Evolutionary conservation across 2,329 filamentous ascomycete genomes (phyloP).

Genomic region (Xylariaceae sp.): DNA sequence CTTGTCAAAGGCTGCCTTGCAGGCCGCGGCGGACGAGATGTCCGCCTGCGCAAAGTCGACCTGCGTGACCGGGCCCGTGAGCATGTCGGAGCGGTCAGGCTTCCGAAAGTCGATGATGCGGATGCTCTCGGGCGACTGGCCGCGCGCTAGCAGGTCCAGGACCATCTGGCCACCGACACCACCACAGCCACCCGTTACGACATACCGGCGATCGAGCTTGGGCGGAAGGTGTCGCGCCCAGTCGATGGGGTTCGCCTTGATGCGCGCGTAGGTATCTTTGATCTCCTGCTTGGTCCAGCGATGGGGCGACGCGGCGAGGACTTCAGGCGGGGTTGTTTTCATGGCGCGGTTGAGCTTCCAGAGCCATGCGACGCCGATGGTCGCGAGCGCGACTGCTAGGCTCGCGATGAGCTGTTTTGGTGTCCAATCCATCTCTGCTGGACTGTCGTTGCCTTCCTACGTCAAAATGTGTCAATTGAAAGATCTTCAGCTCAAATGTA

Average conservation of each 20-base stretch:
- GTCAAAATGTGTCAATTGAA: too few species aligned
- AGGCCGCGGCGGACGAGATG: constrained; percentile 35
- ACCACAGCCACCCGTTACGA: constrained; percentile 36
- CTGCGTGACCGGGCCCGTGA: constrained; percentile 26
- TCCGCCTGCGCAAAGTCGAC: constrained; percentile 40
- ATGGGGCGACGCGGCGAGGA: constrained; percentile 19
- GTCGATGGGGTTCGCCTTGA: constrained; percentile 26
- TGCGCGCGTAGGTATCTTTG: constrained; percentile 25
- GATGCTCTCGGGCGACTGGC: constrained; percentile 40
- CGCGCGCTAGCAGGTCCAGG: constrained; percentile 42
- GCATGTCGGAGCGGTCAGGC: constrained; percentile 35
- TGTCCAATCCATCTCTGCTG: constrained; percentile 8
- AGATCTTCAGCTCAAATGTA: too few species aligned
- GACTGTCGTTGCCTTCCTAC: too few species aligned
- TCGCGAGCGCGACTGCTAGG: constrained; percentile 13
- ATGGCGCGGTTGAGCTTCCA: constrained; percentile 30
- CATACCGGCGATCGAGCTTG: constrained; percentile 30
- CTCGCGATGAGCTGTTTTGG: constrained; percentile 5
- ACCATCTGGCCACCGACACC: constrained; percentile 45
- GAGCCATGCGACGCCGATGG: constrained; percentile 17
- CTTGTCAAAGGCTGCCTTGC: constrained; percentile 36
- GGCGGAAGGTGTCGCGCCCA: constrained; percentile 29
- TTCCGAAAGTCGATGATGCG: constrained; percentile 43
- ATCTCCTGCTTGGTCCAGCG: constrained; percentile 30
- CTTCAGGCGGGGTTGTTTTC: constrained; percentile 26